These are phyloP conservation scores for Cladorrhinum samala DNA, from an alignment of 495 filamentous ascomycete genomes.

Conservation along the genomic window DNA sequence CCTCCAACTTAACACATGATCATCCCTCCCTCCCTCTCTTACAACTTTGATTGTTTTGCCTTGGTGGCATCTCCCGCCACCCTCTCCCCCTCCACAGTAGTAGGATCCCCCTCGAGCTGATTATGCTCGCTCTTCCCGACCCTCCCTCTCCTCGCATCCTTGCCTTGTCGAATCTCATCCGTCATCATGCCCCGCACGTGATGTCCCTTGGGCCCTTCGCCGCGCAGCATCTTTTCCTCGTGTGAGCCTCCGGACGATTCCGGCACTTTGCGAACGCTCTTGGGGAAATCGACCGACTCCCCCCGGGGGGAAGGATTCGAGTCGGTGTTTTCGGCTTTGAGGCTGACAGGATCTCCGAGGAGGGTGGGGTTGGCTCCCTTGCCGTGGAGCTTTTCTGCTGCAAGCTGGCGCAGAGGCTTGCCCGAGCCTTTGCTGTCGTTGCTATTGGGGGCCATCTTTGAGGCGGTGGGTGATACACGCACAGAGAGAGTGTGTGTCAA, in stretches of 20 bases:
- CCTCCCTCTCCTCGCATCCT: not conserved
- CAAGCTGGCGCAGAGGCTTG: slow-evolving; percentile 24
- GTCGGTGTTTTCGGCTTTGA: slow-evolving; percentile 36
- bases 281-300: not conserved
- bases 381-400: slow-evolving; percentile 32
- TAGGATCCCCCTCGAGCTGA: slow-evolving; percentile 6
- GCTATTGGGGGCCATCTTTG: not conserved
- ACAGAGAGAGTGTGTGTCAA: not conserved
- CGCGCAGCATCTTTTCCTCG: slow-evolving; percentile 14
- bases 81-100: slow-evolving; percentile 14
- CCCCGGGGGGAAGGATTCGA: not conserved
- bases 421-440: not conserved
- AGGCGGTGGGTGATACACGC: not conserved
- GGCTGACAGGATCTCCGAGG: slow-evolving; percentile 35
- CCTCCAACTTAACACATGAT: too few relatives aligned
- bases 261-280: not conserved
- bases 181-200: slow-evolving; percentile 16
- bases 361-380: slow-evolving; percentile 34
- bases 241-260: slow-evolving; percentile 10
- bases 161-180: slow-evolving; percentile 8
- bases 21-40: too few relatives aligned
- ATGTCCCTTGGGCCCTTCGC: slow-evolving; percentile 2
- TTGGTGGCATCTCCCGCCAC: slow-evolving; percentile 3
- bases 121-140: not conserved
- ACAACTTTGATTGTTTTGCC: slow-evolving; percentile 7